Evolutionary conservation across 1,139 yeast genomes (phyloP), one percentile per base, ranked within the genome.

Genomic region (Yamadazyma membranifaciens): DNA sequence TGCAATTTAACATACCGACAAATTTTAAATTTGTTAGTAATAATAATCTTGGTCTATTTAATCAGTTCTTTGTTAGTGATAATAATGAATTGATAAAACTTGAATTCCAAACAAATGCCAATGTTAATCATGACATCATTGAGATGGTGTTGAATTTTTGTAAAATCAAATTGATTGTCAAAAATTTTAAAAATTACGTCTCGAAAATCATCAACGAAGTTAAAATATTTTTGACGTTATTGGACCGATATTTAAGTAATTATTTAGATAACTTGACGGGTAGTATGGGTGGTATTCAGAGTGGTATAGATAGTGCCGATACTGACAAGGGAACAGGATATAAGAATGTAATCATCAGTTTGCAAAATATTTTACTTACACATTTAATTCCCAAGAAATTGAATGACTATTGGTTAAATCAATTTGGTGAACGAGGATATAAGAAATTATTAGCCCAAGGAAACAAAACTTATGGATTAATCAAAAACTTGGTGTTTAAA

Each of bases 401-500:
- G 12, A 64, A 61, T 38, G 77, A 72, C 49, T 72, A 48, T 46
- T 72, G 75, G 75, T 47, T 68, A 15, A 70, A 72, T 47, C 77
- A 71, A 43, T 65, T 86, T 31, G 89, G 87, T 1, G 92, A 86
- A 46, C 65, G 87, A 45, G 89, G 88, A 10, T 59, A 79, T 33
- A 81, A 78, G 47, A 69, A 78, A 49, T 76, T 91, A 76, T 61
- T 63, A 9, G 75, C 73, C 42, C 45, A 73, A 16, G 83, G 85
- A 0, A 65, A 68, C 34, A 53, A 68, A 0, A 63, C 72, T 4
- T 81, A 76, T 53, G 87, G 81, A 30, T 56, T 57, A 33, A 57
- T 72, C 0, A 60, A 81, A 39, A 71, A 74, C 44, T 54, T 63
- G 1, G 48, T 78, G 2, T 78, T 76, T 47, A 71, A 75, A 36